These are phyloP conservation scores for Licmophora abbreviata DNA, from an alignment of 108 stramenopile genomes.

Conservation along the genomic window DNA sequence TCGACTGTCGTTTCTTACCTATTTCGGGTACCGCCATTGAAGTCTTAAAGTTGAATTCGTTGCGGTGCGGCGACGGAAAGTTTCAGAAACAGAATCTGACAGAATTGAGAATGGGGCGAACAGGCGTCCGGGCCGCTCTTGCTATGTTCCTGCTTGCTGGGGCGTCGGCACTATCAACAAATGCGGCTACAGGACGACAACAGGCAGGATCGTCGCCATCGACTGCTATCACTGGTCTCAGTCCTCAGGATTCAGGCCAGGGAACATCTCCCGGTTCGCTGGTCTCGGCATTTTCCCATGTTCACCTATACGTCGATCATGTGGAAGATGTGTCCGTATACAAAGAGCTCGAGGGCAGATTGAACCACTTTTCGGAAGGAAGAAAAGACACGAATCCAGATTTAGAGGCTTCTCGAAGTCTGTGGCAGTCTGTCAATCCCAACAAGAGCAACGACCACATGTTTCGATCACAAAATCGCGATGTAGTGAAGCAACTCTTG, in stretches of 20 bases:
- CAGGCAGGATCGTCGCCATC: background rate
- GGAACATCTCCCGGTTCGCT: background rate
- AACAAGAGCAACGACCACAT: background rate
- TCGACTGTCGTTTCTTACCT: background rate
- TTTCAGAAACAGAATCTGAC: background rate
- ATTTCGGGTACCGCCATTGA: background rate
- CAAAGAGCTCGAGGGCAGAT: constrained; percentile 45
- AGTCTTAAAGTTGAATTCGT: background rate
- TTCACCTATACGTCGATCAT: constrained; percentile 66
- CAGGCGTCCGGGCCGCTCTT: background rate
- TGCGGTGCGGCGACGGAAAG: background rate
- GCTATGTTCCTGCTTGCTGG: background rate
- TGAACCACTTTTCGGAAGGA: constrained; percentile 27
- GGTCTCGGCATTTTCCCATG: constrained; percentile 64
- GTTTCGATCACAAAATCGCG: constrained; percentile 52
- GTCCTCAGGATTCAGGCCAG: background rate
- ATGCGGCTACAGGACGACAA: background rate
- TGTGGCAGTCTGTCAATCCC: constrained; percentile 9
- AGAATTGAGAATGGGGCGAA: background rate
- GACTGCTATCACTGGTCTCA: background rate
- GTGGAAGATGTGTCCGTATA: constrained; percentile 41
- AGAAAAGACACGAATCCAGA: too few relatives aligned
- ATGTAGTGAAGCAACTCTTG: constrained; percentile 72
- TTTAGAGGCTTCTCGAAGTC: background rate
- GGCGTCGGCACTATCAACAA: background rate